phyloP scores from a whole-genome alignment of 176 grass and related monocot genomes.

The Poa pratensis region DNA sequence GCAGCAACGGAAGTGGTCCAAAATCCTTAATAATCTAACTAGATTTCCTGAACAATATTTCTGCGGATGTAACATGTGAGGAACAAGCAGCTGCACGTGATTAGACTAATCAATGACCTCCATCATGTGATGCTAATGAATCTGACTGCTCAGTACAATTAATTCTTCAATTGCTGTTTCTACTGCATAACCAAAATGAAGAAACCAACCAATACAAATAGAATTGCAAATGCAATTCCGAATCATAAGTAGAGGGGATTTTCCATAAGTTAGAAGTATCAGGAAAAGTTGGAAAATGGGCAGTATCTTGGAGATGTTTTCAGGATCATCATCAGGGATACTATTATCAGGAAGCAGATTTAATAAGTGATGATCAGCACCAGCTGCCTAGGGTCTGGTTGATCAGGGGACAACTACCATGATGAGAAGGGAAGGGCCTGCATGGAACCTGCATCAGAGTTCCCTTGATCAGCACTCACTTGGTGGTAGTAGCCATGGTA shows the following conservation, averaged over 20 bases:
- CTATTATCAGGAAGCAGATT: conserved; percentile 34
- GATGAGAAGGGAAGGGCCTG: conserved; percentile 62
- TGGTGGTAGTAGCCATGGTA: conserved; percentile 66
- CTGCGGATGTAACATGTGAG: conserved; percentile 29
- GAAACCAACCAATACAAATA: conserved; percentile 23
- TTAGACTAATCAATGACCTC: conserved; percentile 38
- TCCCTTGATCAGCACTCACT: conserved; percentile 39
- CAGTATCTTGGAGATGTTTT: conserved; percentile 17
- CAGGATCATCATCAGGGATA: conserved; percentile 36
- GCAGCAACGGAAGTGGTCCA: conserved; percentile 27
- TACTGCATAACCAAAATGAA: conserved; percentile 17
- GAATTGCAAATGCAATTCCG: background rate
- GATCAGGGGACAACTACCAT: conserved; percentile 49
- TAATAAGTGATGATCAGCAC: conserved; percentile 41
- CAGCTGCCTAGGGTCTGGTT: conserved; percentile 36
- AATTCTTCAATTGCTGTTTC: background rate
- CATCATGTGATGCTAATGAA: background rate
- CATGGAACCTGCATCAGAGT: conserved; percentile 44
- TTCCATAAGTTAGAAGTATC: conserved; percentile 43
- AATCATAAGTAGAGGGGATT: conserved; percentile 17
- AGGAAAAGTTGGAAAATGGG: conserved; percentile 40
- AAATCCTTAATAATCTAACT: conserved; percentile 20
- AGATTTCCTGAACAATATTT: conserved; percentile 20
- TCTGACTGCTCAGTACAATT: conserved; percentile 24
- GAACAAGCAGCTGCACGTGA: conserved; percentile 35